Conservation (phyloP, 140 eudicot species). For the Flaveria floridana region DNA sequence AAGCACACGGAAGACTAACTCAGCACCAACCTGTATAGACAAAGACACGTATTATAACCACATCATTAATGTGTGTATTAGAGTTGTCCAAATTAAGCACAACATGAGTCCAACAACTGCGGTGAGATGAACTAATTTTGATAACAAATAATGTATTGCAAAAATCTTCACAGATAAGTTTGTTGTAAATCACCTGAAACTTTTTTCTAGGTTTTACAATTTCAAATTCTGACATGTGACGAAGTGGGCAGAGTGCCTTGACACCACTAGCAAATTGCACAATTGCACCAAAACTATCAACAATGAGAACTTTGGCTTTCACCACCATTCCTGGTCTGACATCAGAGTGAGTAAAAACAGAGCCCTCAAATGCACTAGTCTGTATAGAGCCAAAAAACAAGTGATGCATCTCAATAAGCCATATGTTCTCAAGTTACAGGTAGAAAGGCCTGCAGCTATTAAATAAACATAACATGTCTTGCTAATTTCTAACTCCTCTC, state of each 20-base stretch:
- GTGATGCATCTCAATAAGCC: constrained; percentile 8
- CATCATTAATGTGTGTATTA: neutral
- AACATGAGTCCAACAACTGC: neutral
- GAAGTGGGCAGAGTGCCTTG: constrained; percentile 96
- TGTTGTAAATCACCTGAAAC: constrained; percentile 65
- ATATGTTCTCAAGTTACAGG: constrained; percentile 13
- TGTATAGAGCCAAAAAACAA: constrained; percentile 31
- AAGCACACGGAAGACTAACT: constrained; percentile 84
- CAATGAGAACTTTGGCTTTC: constrained; percentile 73
- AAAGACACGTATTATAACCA: constrained; percentile 15
- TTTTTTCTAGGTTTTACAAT: constrained; percentile 87
- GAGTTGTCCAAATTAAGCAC: constrained; percentile 15
- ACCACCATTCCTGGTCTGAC: constrained; percentile 99
- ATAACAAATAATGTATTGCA: neutral
- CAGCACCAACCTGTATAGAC: constrained; percentile 74
- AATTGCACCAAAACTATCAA: constrained; percentile 80
- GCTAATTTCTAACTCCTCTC: neutral
- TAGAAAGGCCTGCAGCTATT: neutral
- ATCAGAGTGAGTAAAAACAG: constrained; percentile 94
- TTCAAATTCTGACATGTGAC: constrained; percentile 95
- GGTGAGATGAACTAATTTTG: neutral
- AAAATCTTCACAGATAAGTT: constrained; percentile 2
- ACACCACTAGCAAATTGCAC: constrained; percentile 89
- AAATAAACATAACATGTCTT: neutral
- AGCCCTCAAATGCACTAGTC: constrained; percentile 92